Conservation (phyloP, 2,329 filamentous ascomycete species). For the Lasiodiplodia hormozganensis region DNA sequence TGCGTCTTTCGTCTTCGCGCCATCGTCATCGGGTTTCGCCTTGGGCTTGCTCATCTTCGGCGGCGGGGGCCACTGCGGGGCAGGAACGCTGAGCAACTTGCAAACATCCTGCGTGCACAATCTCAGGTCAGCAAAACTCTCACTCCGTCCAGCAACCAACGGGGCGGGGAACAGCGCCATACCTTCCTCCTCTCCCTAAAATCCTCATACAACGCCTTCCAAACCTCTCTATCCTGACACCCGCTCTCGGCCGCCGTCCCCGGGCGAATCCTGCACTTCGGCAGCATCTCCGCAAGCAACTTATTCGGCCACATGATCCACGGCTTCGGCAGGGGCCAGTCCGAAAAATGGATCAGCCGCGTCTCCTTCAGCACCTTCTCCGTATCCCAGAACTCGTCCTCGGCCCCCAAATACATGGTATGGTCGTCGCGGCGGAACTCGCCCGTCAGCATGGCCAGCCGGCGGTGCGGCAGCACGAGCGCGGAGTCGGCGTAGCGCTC, state of each 20-base stretch:
- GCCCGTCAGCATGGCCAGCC: slow-evolving; percentile 66
- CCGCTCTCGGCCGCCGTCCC: slow-evolving; percentile 39
- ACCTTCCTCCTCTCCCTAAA: slow-evolving; percentile 49
- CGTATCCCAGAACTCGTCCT: slow-evolving; percentile 65
- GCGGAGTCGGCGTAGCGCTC: slow-evolving; percentile 65
- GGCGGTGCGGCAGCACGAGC: slow-evolving; percentile 68
- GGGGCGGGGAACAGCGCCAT: no score
- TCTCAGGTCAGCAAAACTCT: neutral
- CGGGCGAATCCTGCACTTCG: slow-evolving; percentile 45
- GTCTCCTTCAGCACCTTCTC: slow-evolving; percentile 63
- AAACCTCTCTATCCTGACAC: slow-evolving; percentile 50
- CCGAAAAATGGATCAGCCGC: slow-evolving; percentile 74
- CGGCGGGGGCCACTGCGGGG: slow-evolving; percentile 43
- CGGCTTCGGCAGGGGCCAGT: slow-evolving; percentile 74
- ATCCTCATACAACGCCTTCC: slow-evolving; percentile 54
- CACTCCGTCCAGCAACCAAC: neutral
- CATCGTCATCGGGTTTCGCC: neutral
- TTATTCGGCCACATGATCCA: slow-evolving; percentile 59
- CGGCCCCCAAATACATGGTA: slow-evolving; percentile 58
- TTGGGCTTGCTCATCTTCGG: slow-evolving; percentile 25
- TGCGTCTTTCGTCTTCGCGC: neutral
- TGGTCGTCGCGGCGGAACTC: slow-evolving; percentile 68
- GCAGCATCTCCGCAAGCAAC: slow-evolving; percentile 52
- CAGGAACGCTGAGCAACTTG: slow-evolving; percentile 46
- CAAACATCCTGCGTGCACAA: slow-evolving; percentile 42